phyloP scores from a whole-genome alignment of 2,329 filamentous ascomycete species.

The Lecanosticta acicola region DNA sequence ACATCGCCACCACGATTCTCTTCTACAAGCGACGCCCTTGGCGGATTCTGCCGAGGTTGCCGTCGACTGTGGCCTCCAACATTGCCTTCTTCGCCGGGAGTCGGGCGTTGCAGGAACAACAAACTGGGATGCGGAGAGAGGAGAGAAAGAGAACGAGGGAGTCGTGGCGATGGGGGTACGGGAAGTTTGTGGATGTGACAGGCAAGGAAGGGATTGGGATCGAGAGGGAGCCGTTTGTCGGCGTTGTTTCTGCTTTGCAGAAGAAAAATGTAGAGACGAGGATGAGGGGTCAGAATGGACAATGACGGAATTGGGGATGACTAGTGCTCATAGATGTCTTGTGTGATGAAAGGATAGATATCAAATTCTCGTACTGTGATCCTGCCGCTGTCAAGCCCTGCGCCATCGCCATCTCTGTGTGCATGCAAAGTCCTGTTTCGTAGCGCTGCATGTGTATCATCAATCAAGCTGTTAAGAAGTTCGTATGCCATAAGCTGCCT shows the following conservation, averaged over 20 bases:
- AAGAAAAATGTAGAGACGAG: neutral
- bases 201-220: constrained; percentile 48
- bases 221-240: constrained; percentile 42
- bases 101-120: constrained; percentile 38
- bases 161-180: constrained; percentile 42
- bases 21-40: constrained; percentile 43
- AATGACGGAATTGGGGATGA: neutral
- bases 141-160: neutral
- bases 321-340: too few relatives aligned
- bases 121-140: constrained; percentile 15
- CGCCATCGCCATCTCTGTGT: too few relatives aligned
- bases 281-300: neutral
- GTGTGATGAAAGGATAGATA: too few relatives aligned
- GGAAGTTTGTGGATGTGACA: constrained; percentile 46
- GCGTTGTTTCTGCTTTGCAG: neutral
- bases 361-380: too few relatives aligned
- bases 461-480: too few relatives aligned
- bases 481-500: neutral
- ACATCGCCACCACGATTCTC: constrained; percentile 39
- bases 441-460: too few relatives aligned
- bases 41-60: constrained; percentile 46
- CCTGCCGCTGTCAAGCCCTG: too few relatives aligned
- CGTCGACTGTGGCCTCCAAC: constrained; percentile 41
- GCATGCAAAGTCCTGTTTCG: too few relatives aligned
- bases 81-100: constrained; percentile 48